phyloP scores from a whole-genome alignment of 192 early-diverging fungal species.

The Cladochytrium replicatum region DNA sequence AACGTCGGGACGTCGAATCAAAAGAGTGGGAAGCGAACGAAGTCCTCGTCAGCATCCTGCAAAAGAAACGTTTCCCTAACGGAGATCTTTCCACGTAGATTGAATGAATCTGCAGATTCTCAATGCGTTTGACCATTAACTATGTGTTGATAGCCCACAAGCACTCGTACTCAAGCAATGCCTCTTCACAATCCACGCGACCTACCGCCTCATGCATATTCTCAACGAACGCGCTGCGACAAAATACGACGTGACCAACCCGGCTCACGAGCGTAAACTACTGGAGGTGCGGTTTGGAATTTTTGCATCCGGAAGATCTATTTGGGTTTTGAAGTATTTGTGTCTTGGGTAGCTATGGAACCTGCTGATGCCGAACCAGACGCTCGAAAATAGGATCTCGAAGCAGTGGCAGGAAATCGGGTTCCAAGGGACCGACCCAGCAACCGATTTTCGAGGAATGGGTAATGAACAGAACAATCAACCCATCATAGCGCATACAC shows the following conservation, averaged over 20 bases:
- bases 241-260: slow-evolving; percentile 48
- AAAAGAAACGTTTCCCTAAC: slow-evolving; percentile 49
- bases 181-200: slow-evolving; percentile 36
- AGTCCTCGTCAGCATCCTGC: slow-evolving; percentile 34
- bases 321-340: not conserved
- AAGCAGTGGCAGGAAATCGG: slow-evolving; percentile 69
- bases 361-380: slow-evolving; percentile 42
- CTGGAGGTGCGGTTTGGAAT: slow-evolving; percentile 29
- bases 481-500: too few species aligned
- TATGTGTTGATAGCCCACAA: slow-evolving; percentile 15
- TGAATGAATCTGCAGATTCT: not conserved
- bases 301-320: slow-evolving; percentile 1
- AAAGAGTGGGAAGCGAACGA: slow-evolving; percentile 27
- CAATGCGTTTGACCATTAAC: not conserved
- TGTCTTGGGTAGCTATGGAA: slow-evolving; percentile 44
- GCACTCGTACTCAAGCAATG: slow-evolving; percentile 40
- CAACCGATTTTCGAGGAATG: slow-evolving; percentile 83
- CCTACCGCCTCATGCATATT: slow-evolving; percentile 40
- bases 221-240: slow-evolving; percentile 52
- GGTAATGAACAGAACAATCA: slow-evolving; percentile 41
- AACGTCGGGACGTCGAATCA: slow-evolving; percentile 19
- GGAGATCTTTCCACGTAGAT: slow-evolving; percentile 32
- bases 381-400: slow-evolving; percentile 33
- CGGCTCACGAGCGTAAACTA: slow-evolving; percentile 50
- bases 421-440: slow-evolving; percentile 74